Evolutionary conservation across 176 grass and related monocot genomes (phyloP), one percentile per base, ranked within the genome.

Genomic region (Panicum miliaceum): DNA sequence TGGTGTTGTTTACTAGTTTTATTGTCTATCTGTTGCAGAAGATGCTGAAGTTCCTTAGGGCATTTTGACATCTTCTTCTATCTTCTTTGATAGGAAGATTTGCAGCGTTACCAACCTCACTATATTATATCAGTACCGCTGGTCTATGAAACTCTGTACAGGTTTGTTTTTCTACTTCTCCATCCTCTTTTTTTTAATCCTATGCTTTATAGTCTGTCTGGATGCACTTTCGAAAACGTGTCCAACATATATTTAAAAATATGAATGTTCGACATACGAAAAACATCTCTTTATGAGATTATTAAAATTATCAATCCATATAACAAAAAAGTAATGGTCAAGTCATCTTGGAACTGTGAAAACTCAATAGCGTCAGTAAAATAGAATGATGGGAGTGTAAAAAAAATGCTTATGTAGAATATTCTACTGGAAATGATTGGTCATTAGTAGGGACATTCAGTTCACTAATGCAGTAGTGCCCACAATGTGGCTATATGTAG

Each of bases 131-230:
- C 93, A 34, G 93, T 98, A 50, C 96, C 96, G 45, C 58, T 95
- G 87, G 93, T 98, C 34, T 98, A 92, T 89, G 96, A 98, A 89
- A 98, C 93, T 66, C 88, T 98, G 65, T 95, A 98, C 89, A 98
- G 90, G 96, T 98, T 73, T 48, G 86, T 87, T 81, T 40, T 51
- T 53, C 43, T 19, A 65, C 36, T 72, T 4, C 64, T 40, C 29
- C 29, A 32, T 32, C 8, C 22, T 29, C 53, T 70, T 37, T 1
- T 56, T 62, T 47, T 75, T 84, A 38, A 43, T 67, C 20, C 70
- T 56, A 75, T 68, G 45, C 7, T 54, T 59, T 40, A 38, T 67
- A 32, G 4, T 12, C 13, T 59, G 7, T 60, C 22, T 77, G 22
- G 22, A 45, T 38, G 22, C 29, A 79, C 61, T 36, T 80, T 16